These are phyloP conservation scores for Paraphaeosphaeria sporulosa DNA, from an alignment of 2,329 filamentous ascomycete species.

Conservation along the genomic window DNA sequence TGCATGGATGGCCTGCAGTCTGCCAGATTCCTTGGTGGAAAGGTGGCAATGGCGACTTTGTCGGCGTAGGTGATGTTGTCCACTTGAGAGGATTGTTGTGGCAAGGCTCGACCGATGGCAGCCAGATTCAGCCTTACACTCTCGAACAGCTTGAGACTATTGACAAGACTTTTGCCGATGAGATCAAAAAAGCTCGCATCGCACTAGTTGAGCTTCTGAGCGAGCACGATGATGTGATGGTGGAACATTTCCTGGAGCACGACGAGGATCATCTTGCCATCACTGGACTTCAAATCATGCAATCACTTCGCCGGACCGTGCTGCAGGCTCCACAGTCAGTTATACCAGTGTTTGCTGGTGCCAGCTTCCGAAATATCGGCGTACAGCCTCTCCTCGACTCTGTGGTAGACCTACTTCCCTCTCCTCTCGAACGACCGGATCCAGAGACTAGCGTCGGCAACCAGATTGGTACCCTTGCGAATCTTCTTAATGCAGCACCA, in stretches of 20 bases:
- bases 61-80: slow-evolving; percentile 85
- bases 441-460: slow-evolving; percentile 75
- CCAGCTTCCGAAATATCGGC: slow-evolving; percentile 92
- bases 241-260: slow-evolving; percentile 82
- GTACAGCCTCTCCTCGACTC: slow-evolving; percentile 91
- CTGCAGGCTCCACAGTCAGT: slow-evolving; percentile 72
- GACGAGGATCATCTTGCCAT: slow-evolving; percentile 77
- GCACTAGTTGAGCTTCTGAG: slow-evolving; percentile 84
- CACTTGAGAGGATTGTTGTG: slow-evolving; percentile 78
- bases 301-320: slow-evolving; percentile 77
- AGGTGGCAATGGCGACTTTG: slow-evolving; percentile 73
- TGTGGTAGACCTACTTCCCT: slow-evolving; percentile 85
- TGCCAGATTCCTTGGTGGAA: slow-evolving; percentile 97
- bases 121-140: slow-evolving; percentile 63
- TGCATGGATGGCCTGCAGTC: slow-evolving; percentile 86
- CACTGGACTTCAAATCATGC: slow-evolving; percentile 69
- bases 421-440: slow-evolving; percentile 80
- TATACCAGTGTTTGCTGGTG: slow-evolving; percentile 88
- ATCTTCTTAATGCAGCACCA: slow-evolving; percentile 50
- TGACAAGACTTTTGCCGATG: slow-evolving; percentile 63
- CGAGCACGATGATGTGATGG: slow-evolving; percentile 85
- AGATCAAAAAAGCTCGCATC: slow-evolving; percentile 77
- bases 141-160: slow-evolving; percentile 61
- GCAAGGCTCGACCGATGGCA: slow-evolving; percentile 71
- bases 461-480: slow-evolving; percentile 62